Evolutionary conservation across 345 rosid genomes (phyloP).

Genomic region (Salix viminalis): DNA sequence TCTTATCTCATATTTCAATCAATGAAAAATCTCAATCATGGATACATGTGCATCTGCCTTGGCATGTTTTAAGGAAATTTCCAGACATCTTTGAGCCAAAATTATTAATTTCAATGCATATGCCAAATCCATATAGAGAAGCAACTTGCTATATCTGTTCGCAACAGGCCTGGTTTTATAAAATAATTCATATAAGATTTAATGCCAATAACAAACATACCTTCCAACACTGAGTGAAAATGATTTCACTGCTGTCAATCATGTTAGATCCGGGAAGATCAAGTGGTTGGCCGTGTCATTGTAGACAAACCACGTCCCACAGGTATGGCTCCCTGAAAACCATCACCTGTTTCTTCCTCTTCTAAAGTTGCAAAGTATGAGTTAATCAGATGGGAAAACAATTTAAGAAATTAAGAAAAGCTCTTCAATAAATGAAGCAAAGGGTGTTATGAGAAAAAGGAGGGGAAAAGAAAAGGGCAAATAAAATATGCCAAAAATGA

Average conservation of each 20-base stretch:
- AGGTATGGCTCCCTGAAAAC: constrained; percentile 57
- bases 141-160: neutral
- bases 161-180: neutral
- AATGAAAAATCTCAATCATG: neutral
- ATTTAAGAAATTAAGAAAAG: neutral
- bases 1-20: neutral
- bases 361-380: constrained; percentile 42
- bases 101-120: neutral
- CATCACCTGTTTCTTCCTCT: constrained; percentile 58
- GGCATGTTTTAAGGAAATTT: neutral
- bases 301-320: constrained; percentile 86
- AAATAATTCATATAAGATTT: neutral
- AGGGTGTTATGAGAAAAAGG: neutral
- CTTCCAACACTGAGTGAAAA: neutral
- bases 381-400: neutral
- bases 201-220: neutral
- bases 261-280: constrained; percentile 12
- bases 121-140: neutral
- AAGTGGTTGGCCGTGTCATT: constrained; percentile 86
- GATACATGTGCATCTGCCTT: neutral
- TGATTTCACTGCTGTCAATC: neutral
- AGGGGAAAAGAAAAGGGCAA: too few relatives aligned
- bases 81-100: neutral
- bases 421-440: neutral
- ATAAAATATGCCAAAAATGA: neutral